A percentile compares a stretch with the other conserved stretches of the same genome.
Evolutionary conservation across 176 grass and related monocot species (phyloP).

Genomic region (Urochloa ruziziensis): DNA sequence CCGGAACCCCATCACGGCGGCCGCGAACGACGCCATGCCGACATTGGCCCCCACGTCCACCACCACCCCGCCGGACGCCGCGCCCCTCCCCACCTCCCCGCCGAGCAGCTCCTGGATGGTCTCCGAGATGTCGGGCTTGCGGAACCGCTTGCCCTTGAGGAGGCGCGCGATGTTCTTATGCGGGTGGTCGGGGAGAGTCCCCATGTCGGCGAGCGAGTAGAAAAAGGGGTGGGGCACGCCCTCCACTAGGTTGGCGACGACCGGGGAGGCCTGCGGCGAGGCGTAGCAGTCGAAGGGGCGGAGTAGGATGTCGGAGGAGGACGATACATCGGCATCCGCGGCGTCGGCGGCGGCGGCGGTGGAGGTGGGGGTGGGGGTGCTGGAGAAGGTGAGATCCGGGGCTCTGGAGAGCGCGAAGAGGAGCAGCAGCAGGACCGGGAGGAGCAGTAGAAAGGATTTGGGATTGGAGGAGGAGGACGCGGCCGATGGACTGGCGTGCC

Average conservation of each 20-base stretch:
- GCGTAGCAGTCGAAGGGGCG: constrained; percentile 75
- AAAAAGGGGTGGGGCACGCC: constrained; percentile 73
- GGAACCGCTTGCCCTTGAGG: constrained; percentile 81
- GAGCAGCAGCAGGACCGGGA: constrained; percentile 56
- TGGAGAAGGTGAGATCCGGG: constrained; percentile 39
- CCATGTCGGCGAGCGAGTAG: constrained; percentile 86
- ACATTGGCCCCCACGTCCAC: constrained; percentile 90
- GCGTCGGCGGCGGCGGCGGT: not conserved
- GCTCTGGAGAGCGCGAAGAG: constrained; percentile 47
- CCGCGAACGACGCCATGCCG: constrained; percentile 85
- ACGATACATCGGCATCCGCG: not conserved
- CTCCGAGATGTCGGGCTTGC: constrained; percentile 78
- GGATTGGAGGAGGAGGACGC: constrained; percentile 33
- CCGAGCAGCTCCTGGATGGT: constrained; percentile 69
- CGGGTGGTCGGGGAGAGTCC: constrained; percentile 60
- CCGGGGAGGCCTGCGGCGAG: constrained; percentile 77
- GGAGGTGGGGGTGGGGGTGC: not conserved
- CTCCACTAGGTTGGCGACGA: constrained; percentile 88
- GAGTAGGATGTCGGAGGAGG: not conserved
- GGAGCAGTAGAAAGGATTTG: constrained; percentile 26
- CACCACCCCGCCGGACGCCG: constrained; percentile 35
- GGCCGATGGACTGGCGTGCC: constrained; percentile 24
- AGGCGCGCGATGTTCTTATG: constrained; percentile 85
- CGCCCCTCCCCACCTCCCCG: constrained; percentile 24
- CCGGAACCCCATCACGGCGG: constrained; percentile 78